Evolutionary conservation across 73 alveolate species (phyloP).

Genomic region (Urostyla sp.): DNA sequence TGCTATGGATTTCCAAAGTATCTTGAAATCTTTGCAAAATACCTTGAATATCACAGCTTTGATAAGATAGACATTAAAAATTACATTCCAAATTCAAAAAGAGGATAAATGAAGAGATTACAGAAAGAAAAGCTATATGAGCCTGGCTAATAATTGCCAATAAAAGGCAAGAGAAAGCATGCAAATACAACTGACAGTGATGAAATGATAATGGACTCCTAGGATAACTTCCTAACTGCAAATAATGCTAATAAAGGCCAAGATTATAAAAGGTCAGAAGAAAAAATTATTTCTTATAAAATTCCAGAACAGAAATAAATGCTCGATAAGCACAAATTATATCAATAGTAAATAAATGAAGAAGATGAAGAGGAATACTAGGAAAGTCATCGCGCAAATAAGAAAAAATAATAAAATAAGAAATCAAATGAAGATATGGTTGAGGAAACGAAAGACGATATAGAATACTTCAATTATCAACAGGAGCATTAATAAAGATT

Average conservation of each 20-base stretch:
- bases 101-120: constrained; percentile 37
- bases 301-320: constrained; percentile 19
- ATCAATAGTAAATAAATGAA: constrained; percentile 7
- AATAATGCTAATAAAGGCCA: not conserved
- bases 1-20: constrained; percentile 68
- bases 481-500: no score
- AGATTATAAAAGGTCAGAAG: not conserved
- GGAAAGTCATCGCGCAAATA: no score
- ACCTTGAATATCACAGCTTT: constrained; percentile 33
- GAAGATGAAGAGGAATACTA: constrained; percentile 22
- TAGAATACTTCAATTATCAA: no score
- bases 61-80: constrained; percentile 49
- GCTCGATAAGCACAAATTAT: not conserved
- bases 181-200: not conserved
- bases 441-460: no score
- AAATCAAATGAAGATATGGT: no score
- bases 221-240: not conserved
- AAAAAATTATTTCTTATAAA: not conserved
- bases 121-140: not conserved
- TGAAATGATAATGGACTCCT: not conserved
- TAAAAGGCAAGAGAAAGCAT: not conserved
- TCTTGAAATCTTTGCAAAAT: constrained; percentile 41
- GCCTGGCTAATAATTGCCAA: not conserved
- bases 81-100: constrained; percentile 34
- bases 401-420: no score